Base-by-base conservation (phyloP, 108 stramenopile species). In the Skeletonema grethae region DNA sequence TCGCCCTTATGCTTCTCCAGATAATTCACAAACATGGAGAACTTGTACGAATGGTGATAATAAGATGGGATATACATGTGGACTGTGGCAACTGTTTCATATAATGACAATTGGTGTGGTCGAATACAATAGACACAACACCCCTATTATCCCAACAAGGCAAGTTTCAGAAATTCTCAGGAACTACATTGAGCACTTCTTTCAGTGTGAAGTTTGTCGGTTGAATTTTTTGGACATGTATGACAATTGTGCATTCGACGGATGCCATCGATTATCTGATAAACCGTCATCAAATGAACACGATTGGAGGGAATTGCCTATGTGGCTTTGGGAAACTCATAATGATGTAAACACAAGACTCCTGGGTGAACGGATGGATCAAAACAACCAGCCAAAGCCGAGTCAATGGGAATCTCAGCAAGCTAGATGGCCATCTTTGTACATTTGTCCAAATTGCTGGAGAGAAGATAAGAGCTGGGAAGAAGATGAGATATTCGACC, bases 81-180 rank as follows among this genome's bases (percentile, higher is more conserved):
- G 95, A 29, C 48, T 95, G 9, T 95, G 95, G 95, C 71, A 90
- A 30, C 64, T 95, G 16, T 93, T 95, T 69, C 95, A 95, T 71
- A 85, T 89, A 11, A 67, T 89, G 80, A 73, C 87, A 18, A 77
- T 95, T 1, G 94, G 94, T 25, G 72, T 91, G 5, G 90, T 91
- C 2, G 90, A 91, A 72, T 90, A 84, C 75, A 95, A 95, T 64
- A 56, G 41, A 15, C 74, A 80, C 39, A 57, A 59, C 11, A 24
- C 48, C 48, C 46, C 72, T 15, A 25, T 72, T 32, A 25, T 72
- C 25, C 61, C 82, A 35, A 77, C 81, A 25, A 28, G 76, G 38
- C 66, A 75, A 43, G 82, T 39, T 9, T 72, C 76, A 7, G 79
- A 77, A 36, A 66, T 50, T 29, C 65, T 69, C 1, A 57, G 79